Evolutionary conservation across 140 eudicot species (phyloP).

Genomic region (Flaveria floridana): DNA sequence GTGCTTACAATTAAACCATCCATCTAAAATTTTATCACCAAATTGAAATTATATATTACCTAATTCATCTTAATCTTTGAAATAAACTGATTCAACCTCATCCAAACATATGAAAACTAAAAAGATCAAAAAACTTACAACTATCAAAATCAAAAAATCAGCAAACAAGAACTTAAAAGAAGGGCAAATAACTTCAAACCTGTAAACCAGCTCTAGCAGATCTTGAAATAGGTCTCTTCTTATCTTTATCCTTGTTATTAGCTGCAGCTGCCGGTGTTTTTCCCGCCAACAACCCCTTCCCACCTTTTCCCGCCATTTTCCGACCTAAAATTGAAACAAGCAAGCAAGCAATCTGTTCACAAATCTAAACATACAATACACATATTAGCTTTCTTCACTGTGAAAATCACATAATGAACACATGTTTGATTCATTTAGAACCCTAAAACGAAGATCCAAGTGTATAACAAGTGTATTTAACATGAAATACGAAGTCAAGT

Average conservation of each 20-base stretch:
- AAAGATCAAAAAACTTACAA: background rate
- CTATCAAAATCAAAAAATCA: background rate
- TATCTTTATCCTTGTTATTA: slow-evolving; percentile 25
- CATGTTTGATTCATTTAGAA: background rate
- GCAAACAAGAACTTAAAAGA: background rate
- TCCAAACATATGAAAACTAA: background rate
- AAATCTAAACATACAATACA: background rate
- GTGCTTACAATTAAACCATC: background rate
- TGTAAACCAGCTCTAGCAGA: slow-evolving; percentile 34
- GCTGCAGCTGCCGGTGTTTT: slow-evolving; percentile 32
- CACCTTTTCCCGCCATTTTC: slow-evolving; percentile 31
- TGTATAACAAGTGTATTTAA: background rate
- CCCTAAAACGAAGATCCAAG: background rate
- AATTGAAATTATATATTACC: background rate
- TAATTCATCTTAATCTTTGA: background rate
- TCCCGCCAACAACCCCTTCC: slow-evolving; percentile 31
- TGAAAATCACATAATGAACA: background rate
- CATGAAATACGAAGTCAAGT: background rate
- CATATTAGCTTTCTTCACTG: too few relatives aligned
- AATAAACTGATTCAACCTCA: background rate
- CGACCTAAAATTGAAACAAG: background rate
- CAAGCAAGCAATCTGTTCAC: background rate
- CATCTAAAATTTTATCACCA: background rate
- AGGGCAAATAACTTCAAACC: background rate
- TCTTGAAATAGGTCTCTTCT: slow-evolving; percentile 16